Evolutionary conservation across 345 rosid genomes (phyloP).

Genomic region (Rhodamnia argentea): DNA sequence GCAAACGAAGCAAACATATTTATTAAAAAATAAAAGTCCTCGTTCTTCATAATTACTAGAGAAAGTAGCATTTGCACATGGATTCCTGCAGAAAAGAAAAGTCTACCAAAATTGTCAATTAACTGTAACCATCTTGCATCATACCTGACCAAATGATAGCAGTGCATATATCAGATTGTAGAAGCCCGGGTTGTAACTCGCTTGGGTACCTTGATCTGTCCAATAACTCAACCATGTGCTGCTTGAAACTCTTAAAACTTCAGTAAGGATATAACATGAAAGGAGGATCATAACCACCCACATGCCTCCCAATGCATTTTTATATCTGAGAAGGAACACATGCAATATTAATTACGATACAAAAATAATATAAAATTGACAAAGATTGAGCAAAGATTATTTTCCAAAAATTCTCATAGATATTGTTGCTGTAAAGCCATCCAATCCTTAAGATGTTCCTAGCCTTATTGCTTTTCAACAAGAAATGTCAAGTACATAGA

Average conservation of each 20-base stretch:
- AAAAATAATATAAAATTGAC: neutral
- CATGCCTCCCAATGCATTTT: conserved; percentile 91
- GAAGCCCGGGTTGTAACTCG: conserved; percentile 50
- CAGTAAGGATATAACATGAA: conserved; percentile 63
- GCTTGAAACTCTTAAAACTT: conserved; percentile 76
- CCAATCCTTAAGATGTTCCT: neutral
- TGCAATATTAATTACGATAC: neutral
- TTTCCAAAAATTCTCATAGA: neutral
- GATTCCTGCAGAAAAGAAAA: neutral
- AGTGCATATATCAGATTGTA: conserved; percentile 64
- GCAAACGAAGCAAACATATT: neutral
- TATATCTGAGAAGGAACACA: conserved; percentile 46
- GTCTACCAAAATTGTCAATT: neutral
- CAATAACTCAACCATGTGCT: conserved; percentile 97
- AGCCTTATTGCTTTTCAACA: neutral
- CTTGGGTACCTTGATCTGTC: conserved; percentile 64
- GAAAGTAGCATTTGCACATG: neutral
- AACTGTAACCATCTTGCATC: neutral
- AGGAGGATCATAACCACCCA: conserved; percentile 87
- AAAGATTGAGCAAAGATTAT: neutral
- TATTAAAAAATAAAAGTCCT: neutral
- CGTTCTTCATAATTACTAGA: neutral
- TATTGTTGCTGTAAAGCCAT: neutral
- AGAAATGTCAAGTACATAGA: neutral
- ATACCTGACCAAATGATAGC: conserved; percentile 88